Evolutionary conservation across 2,329 filamentous ascomycete genomes (phyloP).

Genomic region (Aspergillus fijiensis): DNA sequence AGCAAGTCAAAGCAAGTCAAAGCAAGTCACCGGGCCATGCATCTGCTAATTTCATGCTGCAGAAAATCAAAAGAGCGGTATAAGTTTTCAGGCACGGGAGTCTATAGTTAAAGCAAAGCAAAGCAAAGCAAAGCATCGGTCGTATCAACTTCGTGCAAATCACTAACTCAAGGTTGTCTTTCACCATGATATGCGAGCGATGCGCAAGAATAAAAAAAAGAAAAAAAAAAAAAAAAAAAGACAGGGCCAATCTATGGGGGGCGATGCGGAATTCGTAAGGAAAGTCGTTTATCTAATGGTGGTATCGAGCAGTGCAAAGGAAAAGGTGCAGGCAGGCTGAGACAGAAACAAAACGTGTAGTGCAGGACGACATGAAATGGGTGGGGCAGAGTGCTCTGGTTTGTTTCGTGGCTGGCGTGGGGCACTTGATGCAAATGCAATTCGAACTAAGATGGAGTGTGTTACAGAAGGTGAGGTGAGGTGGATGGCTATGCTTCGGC

Average conservation of each 20-base stretch:
- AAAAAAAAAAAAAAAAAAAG: background rate
- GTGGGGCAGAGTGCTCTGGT: background rate
- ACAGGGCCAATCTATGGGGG: background rate
- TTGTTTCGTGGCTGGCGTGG: background rate
- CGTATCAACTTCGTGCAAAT: background rate
- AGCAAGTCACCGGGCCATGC: background rate
- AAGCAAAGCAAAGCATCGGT: conserved; percentile 4
- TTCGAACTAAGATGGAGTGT: background rate
- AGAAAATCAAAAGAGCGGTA: background rate
- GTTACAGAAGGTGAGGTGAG: background rate
- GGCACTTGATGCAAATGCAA: background rate
- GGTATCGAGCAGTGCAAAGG: background rate
- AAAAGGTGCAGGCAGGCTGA: background rate
- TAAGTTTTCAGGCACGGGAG: background rate
- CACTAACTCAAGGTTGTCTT: background rate
- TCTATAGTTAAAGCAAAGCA: conserved; percentile 1
- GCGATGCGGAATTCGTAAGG: background rate
- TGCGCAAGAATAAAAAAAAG: background rate
- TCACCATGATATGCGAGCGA: background rate
- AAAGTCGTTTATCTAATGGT: background rate
- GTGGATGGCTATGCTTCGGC: background rate
- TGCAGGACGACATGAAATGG: background rate
- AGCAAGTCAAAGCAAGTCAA: too few relatives aligned
- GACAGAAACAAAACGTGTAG: background rate
- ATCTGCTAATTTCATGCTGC: background rate